These are phyloP conservation scores for Anthoceros angustus DNA, from an alignment of 225 moss, liverwort and hornwort species.

Conservation along the genomic window DNA sequence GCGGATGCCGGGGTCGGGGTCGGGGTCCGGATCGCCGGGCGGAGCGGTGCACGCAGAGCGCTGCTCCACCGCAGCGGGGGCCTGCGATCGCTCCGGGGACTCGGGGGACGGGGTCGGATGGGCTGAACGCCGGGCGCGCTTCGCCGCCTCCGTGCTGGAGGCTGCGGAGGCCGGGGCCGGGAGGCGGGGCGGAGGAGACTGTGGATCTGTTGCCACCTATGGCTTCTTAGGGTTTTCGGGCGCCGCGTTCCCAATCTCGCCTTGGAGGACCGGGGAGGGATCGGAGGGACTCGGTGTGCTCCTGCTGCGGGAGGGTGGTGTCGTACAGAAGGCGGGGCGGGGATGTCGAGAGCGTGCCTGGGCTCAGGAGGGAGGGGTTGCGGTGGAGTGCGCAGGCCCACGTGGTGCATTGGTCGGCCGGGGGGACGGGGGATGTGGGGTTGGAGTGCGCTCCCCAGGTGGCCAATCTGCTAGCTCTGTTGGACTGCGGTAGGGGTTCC, in stretches of 20 bases:
- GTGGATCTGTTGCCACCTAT: not conserved
- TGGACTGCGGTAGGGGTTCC: too few relatives aligned
- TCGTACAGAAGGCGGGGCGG: too few relatives aligned
- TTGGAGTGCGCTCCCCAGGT: too few relatives aligned
- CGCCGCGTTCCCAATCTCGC: not conserved
- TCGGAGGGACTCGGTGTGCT: not conserved
- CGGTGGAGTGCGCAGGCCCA: too few relatives aligned
- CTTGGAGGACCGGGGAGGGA: not conserved
- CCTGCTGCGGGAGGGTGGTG: not conserved
- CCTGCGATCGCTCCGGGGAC: not conserved
- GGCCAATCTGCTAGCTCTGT: too few relatives aligned
- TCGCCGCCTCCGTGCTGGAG: not conserved
- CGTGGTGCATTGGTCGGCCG: too few relatives aligned
- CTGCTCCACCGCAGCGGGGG: not conserved
- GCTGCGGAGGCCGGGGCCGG: not conserved
- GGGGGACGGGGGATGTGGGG: too few relatives aligned
- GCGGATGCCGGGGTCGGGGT: too few relatives aligned
- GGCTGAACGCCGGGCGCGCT: not conserved
- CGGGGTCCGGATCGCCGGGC: too few relatives aligned
- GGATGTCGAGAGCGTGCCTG: too few relatives aligned
- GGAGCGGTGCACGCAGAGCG: not conserved
- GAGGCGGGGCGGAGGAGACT: not conserved
- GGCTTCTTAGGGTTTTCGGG: not conserved
- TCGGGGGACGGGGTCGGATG: not conserved
- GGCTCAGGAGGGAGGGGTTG: too few relatives aligned